These are phyloP conservation scores for Brassica cretica DNA, from an alignment of 345 rosid species.

Conservation along the genomic window DNA sequence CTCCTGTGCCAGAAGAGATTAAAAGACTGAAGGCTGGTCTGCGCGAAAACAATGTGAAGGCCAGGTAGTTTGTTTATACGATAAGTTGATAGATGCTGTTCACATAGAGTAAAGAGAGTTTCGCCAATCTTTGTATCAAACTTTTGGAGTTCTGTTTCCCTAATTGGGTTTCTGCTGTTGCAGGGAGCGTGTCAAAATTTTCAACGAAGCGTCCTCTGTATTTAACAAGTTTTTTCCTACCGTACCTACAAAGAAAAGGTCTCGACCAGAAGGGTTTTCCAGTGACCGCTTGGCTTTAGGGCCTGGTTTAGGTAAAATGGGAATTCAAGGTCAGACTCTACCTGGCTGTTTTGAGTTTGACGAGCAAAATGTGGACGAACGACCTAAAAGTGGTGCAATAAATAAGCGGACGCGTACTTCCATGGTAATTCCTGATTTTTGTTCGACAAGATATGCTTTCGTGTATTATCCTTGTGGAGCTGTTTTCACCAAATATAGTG, in stretches of 20 bases:
- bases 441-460: slow-evolving; percentile 30
- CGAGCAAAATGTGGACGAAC: slow-evolving; percentile 69
- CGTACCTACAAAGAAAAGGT: slow-evolving; percentile 78
- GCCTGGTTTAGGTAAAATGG: slow-evolving; percentile 65
- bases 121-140: too few relatives aligned
- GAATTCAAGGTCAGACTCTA: slow-evolving; percentile 61
- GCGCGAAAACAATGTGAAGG: slow-evolving; percentile 64
- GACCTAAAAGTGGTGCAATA: slow-evolving; percentile 62
- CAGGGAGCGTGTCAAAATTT: slow-evolving; percentile 79
- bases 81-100: slow-evolving; percentile 23
- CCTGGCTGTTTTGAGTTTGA: slow-evolving; percentile 68
- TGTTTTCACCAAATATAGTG: slow-evolving; percentile 18
- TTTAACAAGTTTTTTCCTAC: slow-evolving; percentile 74
- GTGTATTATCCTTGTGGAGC: slow-evolving; percentile 5
- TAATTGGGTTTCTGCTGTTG: slow-evolving; percentile 20
- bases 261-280: slow-evolving; percentile 68
- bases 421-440: slow-evolving; percentile 70
- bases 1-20: slow-evolving; percentile 71
- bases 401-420: slow-evolving; percentile 94
- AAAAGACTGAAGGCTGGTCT: slow-evolving; percentile 66
- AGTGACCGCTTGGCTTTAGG: slow-evolving; percentile 55
- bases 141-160: slow-evolving; percentile 16
- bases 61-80: slow-evolving; percentile 64
- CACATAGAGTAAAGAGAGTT: too few relatives aligned
- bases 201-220: slow-evolving; percentile 75